These are phyloP conservation scores for Starmerella vaccinii DNA, from an alignment of 805 yeast species.

Conservation along the genomic window DNA sequence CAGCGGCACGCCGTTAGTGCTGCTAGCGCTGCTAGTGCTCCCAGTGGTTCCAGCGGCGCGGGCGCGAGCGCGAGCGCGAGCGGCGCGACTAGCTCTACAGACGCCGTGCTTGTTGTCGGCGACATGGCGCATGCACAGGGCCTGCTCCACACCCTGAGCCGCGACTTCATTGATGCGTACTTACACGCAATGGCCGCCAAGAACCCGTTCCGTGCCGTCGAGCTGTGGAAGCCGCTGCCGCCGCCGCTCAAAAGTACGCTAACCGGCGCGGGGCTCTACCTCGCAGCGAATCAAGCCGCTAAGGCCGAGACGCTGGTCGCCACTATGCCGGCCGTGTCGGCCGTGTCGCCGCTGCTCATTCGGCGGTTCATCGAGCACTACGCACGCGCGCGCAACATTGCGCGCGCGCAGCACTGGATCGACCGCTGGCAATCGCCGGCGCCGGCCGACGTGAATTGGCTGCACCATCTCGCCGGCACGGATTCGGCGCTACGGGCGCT, in stretches of 20 bases:
- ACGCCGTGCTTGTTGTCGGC: conserved; percentile 7
- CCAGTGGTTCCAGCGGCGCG: too few relatives aligned
- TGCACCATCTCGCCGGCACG: conserved; percentile 6
- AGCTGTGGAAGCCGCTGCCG: conserved; percentile 7
- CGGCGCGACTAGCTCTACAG: too few relatives aligned
- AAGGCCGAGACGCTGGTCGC: conserved; percentile 11
- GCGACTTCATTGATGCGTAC: conserved; percentile 3
- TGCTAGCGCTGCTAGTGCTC: too few relatives aligned
- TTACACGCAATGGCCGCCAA: neutral
- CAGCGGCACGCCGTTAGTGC: conserved; percentile 7
- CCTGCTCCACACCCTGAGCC: neutral
- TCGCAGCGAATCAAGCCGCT: conserved; percentile 11
- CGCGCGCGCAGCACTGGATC: conserved; percentile 13
- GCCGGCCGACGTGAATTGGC: conserved; percentile 20
- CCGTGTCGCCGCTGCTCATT: conserved; percentile 4
- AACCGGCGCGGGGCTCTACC: conserved; percentile 11
- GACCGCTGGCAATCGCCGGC: conserved; percentile 16
- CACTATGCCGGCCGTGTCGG: neutral
- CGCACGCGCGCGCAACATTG: neutral
- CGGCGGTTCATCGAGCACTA: conserved; percentile 7
- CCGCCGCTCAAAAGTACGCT: neutral
- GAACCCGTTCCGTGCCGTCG: conserved; percentile 18
- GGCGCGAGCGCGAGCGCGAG: too few relatives aligned
- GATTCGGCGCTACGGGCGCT: neutral
- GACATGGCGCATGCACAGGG: conserved; percentile 10